A percentile compares a stretch with the other conserved stretches of the same genome.
phyloP scores from a whole-genome alignment of 306 rosid species.

The Begonia loranthoides region DNA sequence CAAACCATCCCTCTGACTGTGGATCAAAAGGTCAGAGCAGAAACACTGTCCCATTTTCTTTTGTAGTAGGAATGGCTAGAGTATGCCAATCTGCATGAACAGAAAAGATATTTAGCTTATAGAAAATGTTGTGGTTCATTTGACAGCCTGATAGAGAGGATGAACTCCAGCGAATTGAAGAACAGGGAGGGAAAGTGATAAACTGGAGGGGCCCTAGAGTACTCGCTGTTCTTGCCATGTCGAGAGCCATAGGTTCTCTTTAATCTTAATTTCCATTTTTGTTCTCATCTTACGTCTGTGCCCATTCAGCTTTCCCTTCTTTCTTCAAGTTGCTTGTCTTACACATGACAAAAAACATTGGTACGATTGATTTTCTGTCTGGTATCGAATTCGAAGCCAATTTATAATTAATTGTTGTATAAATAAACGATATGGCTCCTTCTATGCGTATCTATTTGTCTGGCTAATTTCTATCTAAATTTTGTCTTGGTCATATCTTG shows the following conservation, averaged over 20 bases:
- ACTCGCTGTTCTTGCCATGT: slow-evolving; percentile 48
- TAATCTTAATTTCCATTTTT: not conserved
- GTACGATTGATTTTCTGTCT: too few relatives aligned
- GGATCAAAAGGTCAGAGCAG: slow-evolving; percentile 64
- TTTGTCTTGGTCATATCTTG: not conserved
- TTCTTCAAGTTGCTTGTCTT: too few relatives aligned
- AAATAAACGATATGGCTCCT: too few relatives aligned
- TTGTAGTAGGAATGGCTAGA: not conserved
- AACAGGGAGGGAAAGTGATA: slow-evolving; percentile 73
- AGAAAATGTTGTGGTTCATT: slow-evolving; percentile 17
- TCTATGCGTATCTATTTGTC: too few relatives aligned
- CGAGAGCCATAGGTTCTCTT: slow-evolving; percentile 92
- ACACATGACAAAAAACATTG: too few relatives aligned
- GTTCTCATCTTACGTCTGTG: not conserved
- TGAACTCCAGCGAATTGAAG: slow-evolving; percentile 58
- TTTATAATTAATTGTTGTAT: too few relatives aligned
- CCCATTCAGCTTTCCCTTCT: too few relatives aligned
- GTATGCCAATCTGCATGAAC: not conserved
- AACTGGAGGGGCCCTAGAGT: slow-evolving; percentile 99
- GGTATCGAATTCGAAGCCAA: too few relatives aligned
- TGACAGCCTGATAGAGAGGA: slow-evolving; percentile 84
- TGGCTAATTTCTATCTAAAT: too few relatives aligned
- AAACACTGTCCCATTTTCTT: slow-evolving; percentile 1
- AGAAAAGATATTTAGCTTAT: not conserved
- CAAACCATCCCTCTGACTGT: slow-evolving; percentile 67